Evolutionary conservation across 1,139 yeast species (phyloP).

Genomic region (Candida smagusa): DNA sequence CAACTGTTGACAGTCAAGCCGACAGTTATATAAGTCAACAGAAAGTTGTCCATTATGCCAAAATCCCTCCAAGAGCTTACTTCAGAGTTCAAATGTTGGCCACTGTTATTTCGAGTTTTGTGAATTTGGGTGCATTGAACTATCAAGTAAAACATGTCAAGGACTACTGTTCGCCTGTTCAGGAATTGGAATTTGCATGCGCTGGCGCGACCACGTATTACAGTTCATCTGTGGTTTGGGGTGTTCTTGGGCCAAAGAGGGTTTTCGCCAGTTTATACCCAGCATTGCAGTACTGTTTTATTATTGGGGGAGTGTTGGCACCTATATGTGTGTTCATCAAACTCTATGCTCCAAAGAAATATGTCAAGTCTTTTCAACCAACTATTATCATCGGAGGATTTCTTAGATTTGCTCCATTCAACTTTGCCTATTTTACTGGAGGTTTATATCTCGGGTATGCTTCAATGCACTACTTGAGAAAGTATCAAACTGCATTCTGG

Average conservation of each 20-base stretch:
- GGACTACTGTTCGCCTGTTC: conserved; percentile 24
- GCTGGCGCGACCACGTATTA: conserved; percentile 31
- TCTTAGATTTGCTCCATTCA: conserved; percentile 12
- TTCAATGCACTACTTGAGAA: conserved; percentile 15
- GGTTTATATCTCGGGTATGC: conserved; percentile 12
- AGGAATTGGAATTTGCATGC: conserved; percentile 27
- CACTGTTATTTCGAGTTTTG: conserved; percentile 20
- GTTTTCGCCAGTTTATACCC: conserved; percentile 32
- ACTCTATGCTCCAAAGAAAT: conserved; percentile 12
- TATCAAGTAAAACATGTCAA: conserved; percentile 25
- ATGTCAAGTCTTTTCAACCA: conserved; percentile 15
- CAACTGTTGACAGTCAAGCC: conserved; percentile 30
- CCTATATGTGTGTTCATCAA: conserved; percentile 26
- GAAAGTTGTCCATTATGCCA: conserved; percentile 32
- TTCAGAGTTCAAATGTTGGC: conserved; percentile 31
- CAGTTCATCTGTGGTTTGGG: conserved; percentile 31
- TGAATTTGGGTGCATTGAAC: conserved; percentile 25
- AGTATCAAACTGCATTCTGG: conserved; percentile 14
- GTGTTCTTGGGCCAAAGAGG: conserved; percentile 34
- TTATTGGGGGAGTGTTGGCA: conserved; percentile 27
- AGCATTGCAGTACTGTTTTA: conserved; percentile 30
- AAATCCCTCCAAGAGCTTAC: conserved; percentile 31
- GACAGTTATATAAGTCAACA: conserved; percentile 35
- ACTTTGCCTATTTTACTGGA: conserved; percentile 14
- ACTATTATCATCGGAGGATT: conserved; percentile 14